Conservation (phyloP, 352 stramenopile genomes). For the Phytopythium kandeliae region DNA sequence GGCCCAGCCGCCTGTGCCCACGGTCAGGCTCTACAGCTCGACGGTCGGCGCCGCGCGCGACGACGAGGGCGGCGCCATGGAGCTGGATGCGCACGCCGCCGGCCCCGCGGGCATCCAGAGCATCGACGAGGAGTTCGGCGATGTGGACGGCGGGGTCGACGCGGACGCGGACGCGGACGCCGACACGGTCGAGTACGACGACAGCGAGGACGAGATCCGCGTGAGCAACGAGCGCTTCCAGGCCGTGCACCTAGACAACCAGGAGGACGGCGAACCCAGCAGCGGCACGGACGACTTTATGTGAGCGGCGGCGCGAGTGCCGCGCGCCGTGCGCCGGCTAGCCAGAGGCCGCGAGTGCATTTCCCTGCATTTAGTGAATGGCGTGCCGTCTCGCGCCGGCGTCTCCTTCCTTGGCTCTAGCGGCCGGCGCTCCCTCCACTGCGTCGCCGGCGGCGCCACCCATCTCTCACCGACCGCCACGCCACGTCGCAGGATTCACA, state of each 20-base stretch:
- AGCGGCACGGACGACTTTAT: slow-evolving; percentile 77
- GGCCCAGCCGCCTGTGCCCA: slow-evolving; percentile 48
- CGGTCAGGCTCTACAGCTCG: slow-evolving; percentile 63
- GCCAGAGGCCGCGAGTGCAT: no score
- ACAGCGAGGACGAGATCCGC: slow-evolving; percentile 87
- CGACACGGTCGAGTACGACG: slow-evolving; percentile 85
- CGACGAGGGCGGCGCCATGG: slow-evolving; percentile 56
- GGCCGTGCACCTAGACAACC: slow-evolving; percentile 81
- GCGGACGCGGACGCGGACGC: slow-evolving; percentile 64
- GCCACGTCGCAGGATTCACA: no score
- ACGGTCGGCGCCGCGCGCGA: slow-evolving; percentile 59
- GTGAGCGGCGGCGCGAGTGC: slow-evolving; percentile 26
- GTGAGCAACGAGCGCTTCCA: slow-evolving; percentile 89
- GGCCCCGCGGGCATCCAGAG: slow-evolving; percentile 1
- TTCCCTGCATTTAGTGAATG: no score
- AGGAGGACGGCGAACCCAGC: slow-evolving; percentile 54
- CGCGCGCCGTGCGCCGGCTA: no score
- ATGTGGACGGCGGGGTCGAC: slow-evolving; percentile 25
- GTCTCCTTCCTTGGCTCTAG: no score
- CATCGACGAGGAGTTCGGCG: slow-evolving; percentile 9
- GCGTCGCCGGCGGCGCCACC: no score
- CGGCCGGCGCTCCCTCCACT: no score
- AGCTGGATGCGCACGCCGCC: slow-evolving; percentile 1
- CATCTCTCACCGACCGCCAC: no score
- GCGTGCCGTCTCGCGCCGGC: no score